phyloP scores from a whole-genome alignment of 1,284 basidiomycete species.

The Coniferiporia sulphurascens region DNA sequence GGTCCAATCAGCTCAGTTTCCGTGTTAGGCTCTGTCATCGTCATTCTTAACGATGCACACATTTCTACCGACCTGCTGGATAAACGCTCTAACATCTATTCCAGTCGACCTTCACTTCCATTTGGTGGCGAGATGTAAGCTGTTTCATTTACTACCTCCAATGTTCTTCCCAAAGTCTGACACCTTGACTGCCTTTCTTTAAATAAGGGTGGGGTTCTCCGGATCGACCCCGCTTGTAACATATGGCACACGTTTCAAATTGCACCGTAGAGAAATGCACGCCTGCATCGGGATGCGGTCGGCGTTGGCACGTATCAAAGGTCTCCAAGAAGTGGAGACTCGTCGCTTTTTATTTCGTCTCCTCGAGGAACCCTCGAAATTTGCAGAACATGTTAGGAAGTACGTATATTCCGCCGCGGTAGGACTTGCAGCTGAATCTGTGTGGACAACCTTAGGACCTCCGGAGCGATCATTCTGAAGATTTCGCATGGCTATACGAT shows the following conservation, averaged over 20 bases:
- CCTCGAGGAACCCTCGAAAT: neutral
- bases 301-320: constrained; percentile 4
- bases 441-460: neutral
- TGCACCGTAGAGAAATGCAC: constrained; percentile 9
- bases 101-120: constrained; percentile 34
- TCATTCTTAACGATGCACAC: constrained; percentile 39
- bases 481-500: constrained; percentile 19
- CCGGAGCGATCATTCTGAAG: constrained; percentile 18
- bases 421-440: neutral
- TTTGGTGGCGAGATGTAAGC: constrained; percentile 16
- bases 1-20: constrained; percentile 27
- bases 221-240: neutral
- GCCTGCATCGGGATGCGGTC: neutral
- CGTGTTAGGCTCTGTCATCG: constrained; percentile 36
- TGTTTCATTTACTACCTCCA: neutral
- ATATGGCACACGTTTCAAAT: constrained; percentile 1
- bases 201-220: constrained; percentile 2
- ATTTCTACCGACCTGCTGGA: constrained; percentile 42
- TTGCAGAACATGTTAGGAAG: constrained; percentile 10
- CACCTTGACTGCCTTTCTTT: no score
- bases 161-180: no score
- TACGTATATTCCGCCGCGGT: neutral
- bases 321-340: constrained; percentile 10
- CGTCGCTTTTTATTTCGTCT: constrained; percentile 12
- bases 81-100: constrained; percentile 43